These are phyloP conservation scores for Gymnopilus junonius DNA, from an alignment of 768 basidiomycete species.

Conservation along the genomic window DNA sequence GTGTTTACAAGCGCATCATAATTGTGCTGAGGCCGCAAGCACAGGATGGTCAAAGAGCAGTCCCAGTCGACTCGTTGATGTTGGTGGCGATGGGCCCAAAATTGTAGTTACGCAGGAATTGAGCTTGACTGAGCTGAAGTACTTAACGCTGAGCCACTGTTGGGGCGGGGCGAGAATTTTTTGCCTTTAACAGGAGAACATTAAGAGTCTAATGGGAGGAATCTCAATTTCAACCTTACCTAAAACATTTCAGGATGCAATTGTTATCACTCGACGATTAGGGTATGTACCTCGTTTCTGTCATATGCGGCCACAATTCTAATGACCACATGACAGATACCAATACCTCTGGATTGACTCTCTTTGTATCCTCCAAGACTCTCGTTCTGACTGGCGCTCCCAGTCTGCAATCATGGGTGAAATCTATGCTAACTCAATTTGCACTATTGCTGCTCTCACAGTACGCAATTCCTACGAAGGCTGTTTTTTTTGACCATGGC, in stretches of 20 bases:
- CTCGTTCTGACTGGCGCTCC: background rate
- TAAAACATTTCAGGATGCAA: background rate
- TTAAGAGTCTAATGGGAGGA: background rate
- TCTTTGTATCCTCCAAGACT: background rate
- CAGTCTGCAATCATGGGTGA: background rate
- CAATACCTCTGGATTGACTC: background rate
- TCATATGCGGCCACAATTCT: no score
- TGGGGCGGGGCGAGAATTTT: background rate
- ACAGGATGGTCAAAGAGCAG: no score
- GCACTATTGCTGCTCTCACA: background rate
- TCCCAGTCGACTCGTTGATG: no score
- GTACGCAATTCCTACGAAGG: background rate
- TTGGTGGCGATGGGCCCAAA: no score
- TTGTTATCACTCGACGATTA: background rate
- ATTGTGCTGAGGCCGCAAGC: no score
- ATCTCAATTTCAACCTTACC: background rate
- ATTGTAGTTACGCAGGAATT: no score
- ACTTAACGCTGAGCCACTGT: background rate
- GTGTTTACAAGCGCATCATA: no score
- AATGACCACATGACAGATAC: background rate
- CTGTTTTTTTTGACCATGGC: background rate
- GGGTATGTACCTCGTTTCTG: background rate
- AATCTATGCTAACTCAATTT: background rate
- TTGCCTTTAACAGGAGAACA: background rate
- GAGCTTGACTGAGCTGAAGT: background rate